Base-by-base conservation (phyloP, 495 filamentous ascomycete species). In the Tuber brumale region DNA sequence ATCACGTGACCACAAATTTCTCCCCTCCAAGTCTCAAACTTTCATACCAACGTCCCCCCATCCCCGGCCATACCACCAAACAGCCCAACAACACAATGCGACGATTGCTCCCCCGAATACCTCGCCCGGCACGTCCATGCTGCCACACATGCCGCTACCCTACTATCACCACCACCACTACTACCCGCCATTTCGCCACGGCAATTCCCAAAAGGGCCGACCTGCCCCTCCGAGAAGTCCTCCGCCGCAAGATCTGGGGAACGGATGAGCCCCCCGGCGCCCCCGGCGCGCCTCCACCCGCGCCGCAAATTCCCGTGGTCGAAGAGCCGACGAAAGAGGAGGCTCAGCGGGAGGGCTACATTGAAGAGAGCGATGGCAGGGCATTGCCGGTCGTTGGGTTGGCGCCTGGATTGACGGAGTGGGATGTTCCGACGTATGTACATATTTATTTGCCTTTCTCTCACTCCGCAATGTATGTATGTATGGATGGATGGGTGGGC, bases 241-340 rank as follows among this genome's bases (percentile, higher is more conserved):
- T 82, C 42, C 81, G 77, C 27, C 70, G 66, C 37, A 79, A 79
- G 44, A 61, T 82, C 51, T 82, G 81, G 81, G 80, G 79, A n/a
- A 70, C 21, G 23, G 57, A 75, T 43, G 31, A 57, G 23, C 69
- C 42, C 42, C 44, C 66, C 16, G 72, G 35, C 41, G 39, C 71
- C 27, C 43, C 74, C n/a, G 70, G 72, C 2, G 21, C 70, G 46
- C 37, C 61, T 39, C 66, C 72, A 19, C 70, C 70, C 70, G 48
- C 61, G 19, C 71, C 19, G 2, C 74, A 31, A 27, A 23, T 48
- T 0, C 44, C 70, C 14, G 35, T 73, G 27, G 31, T 35, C 23
- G 72, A 31, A 37, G 74, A 42, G 21, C 31, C 21, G 31, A 51
- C 57, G 39, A 37, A 7, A 37, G 44, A 71, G 16, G 72, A 46